phyloP scores from a whole-genome alignment of 2,329 filamentous ascomycete genomes.

The Exophiala bonariae region DNA sequence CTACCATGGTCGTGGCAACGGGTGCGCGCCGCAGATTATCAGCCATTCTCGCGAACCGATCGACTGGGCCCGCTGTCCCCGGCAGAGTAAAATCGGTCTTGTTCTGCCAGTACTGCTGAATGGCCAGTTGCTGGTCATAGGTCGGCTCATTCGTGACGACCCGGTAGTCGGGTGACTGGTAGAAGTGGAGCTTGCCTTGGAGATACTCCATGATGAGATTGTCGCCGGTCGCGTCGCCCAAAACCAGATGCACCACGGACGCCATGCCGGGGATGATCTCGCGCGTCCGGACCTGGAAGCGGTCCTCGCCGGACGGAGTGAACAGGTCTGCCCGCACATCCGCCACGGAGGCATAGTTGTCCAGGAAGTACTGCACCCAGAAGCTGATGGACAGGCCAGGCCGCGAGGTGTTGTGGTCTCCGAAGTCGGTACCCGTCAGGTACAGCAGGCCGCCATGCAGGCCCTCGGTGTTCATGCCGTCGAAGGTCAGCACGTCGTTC shows the following conservation, averaged over 20 bases:
- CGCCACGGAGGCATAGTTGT: background rate
- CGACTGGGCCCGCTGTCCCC: background rate
- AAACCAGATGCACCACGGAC: background rate
- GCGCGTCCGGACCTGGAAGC: background rate
- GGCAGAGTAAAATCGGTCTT: background rate
- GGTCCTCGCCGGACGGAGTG: background rate
- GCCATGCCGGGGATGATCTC: background rate
- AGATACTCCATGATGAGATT: conserved; percentile 1
- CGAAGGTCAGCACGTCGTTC: background rate
- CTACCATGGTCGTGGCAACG: background rate
- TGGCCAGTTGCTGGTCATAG: background rate
- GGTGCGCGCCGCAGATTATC: background rate
- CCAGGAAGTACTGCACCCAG: conserved; percentile 2
- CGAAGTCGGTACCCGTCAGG: background rate
- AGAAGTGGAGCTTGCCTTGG: background rate
- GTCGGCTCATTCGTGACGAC: conserved; percentile 2
- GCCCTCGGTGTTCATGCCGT: background rate
- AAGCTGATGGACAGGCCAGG: background rate
- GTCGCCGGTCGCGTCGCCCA: background rate
- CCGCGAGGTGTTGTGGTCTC: background rate
- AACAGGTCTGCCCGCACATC: background rate
- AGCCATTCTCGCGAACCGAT: background rate
- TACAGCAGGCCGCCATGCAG: conserved; percentile 1
- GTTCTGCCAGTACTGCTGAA: background rate
- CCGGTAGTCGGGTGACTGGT: background rate